A percentile compares a stretch with the other conserved stretches of the same genome.
phyloP scores from a whole-genome alignment of 495 filamentous ascomycete genomes.

The Cercophora samala region DNA sequence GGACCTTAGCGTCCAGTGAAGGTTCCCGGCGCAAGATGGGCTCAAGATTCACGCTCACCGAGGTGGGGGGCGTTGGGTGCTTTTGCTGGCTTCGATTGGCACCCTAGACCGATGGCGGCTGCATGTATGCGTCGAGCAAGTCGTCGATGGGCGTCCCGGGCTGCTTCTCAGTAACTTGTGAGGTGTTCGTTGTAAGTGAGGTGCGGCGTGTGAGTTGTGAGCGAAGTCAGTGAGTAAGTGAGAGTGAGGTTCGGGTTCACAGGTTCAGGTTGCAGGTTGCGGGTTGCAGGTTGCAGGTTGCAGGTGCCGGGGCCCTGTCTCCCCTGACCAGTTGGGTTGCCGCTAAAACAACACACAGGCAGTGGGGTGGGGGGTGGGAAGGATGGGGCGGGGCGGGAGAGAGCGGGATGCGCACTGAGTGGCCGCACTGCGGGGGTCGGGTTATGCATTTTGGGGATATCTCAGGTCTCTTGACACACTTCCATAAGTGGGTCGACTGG shows the following conservation, averaged over 20 bases:
- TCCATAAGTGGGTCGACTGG: too few relatives aligned
- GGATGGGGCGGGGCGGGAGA: slow-evolving; percentile 6
- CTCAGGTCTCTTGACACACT: not conserved
- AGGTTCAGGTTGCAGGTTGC: not conserved
- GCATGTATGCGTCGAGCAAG: not conserved
- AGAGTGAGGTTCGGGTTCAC: too few relatives aligned
- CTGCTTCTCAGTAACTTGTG: not conserved
- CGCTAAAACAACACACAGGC: not conserved
- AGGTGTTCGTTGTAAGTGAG: not conserved
- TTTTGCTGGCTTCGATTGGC: not conserved
- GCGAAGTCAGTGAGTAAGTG: not conserved
- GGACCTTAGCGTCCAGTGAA: slow-evolving; percentile 12
- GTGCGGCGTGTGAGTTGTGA: not conserved
- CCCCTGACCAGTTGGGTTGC: not conserved
- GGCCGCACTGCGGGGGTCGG: not conserved
- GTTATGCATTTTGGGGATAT: not conserved
- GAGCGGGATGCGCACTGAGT: slow-evolving; percentile 3
- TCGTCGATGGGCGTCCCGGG: not conserved
- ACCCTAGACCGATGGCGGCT: not conserved
- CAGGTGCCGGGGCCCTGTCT: not conserved
- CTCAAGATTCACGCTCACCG: slow-evolving; percentile 8
- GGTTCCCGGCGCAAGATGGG: not conserved
- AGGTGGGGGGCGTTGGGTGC: not conserved
- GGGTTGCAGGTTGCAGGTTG: not conserved
- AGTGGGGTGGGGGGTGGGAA: slow-evolving; percentile 4